Percentiles rank a stretch among this genome's conserved stretches.
Evolutionary conservation across 805 yeast species (phyloP).

Genomic region (Starmerella khaoyaiensis): DNA sequence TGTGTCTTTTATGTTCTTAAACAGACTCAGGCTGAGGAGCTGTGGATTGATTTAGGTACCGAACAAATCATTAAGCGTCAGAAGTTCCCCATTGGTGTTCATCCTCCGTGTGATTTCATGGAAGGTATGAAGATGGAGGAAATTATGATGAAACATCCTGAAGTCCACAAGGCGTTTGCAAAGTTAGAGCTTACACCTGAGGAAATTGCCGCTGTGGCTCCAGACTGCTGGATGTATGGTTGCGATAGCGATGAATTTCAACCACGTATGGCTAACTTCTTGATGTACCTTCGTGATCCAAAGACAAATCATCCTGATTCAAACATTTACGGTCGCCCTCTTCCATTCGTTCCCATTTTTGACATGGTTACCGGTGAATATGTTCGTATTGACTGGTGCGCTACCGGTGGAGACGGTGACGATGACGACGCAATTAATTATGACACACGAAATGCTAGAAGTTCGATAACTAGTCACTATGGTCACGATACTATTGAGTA

Average conservation of each 20-base stretch:
- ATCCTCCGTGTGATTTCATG: constrained; percentile 61
- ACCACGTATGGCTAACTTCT: constrained; percentile 44
- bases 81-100: constrained; percentile 44
- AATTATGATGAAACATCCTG: constrained; percentile 59
- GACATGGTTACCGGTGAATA: constrained; percentile 48
- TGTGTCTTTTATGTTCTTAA: constrained; percentile 51
- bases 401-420: constrained; percentile 58
- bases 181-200: constrained; percentile 46
- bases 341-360: constrained; percentile 62
- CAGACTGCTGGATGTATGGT: constrained; percentile 61
- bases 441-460: constrained; percentile 41
- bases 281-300: constrained; percentile 63
- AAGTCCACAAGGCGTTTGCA: constrained; percentile 72
- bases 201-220: constrained; percentile 17
- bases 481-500: constrained; percentile 42
- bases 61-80: constrained; percentile 49
- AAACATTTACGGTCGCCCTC: constrained; percentile 58
- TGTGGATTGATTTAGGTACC: constrained; percentile 51
- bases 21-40: constrained; percentile 45
- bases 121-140: constrained; percentile 15
- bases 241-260: constrained; percentile 36
- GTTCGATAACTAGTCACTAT: constrained; percentile 43
- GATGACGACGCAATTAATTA: constrained; percentile 43
- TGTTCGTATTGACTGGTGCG: constrained; percentile 60
- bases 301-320: constrained; percentile 32